Base-by-base conservation (phyloP, 805 yeast genomes). In the Pichia eremophila region DNA sequence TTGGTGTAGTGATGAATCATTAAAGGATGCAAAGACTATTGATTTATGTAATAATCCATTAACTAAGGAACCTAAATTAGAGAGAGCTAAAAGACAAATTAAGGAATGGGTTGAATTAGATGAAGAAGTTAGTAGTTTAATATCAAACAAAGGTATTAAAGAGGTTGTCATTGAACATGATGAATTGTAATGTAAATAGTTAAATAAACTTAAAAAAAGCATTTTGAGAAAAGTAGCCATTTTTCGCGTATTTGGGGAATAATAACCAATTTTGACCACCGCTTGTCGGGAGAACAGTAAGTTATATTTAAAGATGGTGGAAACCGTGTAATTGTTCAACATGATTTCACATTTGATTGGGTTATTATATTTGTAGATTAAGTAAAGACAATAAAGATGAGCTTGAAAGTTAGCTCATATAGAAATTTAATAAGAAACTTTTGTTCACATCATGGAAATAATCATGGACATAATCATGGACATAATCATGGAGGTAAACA, bases 21-120 rank as follows among this genome's bases (percentile, higher is more conserved):
- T 83, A 49, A 61, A 61, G 46, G 66, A 67, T 0, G 95, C 95
- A 3, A 84, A 80, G 60, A 83, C 90, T 11, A 84, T 87, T 51
- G 95, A 87, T 57, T 66, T 87, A 51, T 87, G 95, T 65, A 84
- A 84, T 61, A 86, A 88, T 57, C 95, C 95, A 2, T 61, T 83
- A 47, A 83, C 93, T 0, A 82, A 82, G 55, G 95, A 87, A 58
- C 81, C 84, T 19, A 87, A 86, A 58, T 65, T 85, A 22, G 89
- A 78, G 42, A 67, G 84, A 35, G 95, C 95, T 0, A 71, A 80
- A 54, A 69, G 95, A 52, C 83, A 81, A 57, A 71, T 86, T 19
- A 84, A 88, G 0, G 95, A 87, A 58, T 88, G 95, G 95, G 65
- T 64, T 0, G 69, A 55, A 15, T 85, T 84, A 58, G 89, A 85